Base-by-base conservation (phyloP, 108 stramenopile genomes). In the Cylindrotheca fusiformis region DNA sequence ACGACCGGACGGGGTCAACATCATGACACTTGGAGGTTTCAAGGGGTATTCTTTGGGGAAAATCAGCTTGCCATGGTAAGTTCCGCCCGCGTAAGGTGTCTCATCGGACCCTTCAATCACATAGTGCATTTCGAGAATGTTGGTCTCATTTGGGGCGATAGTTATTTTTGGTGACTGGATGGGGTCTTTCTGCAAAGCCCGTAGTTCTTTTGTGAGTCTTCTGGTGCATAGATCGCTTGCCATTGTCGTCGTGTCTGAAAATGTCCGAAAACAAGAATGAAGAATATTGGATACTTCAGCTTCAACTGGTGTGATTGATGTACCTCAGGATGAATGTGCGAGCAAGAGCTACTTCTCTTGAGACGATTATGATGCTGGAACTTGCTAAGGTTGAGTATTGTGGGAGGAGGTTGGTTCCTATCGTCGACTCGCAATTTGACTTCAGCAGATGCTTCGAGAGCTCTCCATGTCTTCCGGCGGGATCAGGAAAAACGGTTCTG, bases 61-160 rank as follows among this genome's bases (percentile, higher is more conserved):
- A 3, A 86, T 57, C 19, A 91, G 68, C 67, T 91, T 87, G 21
- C 90, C 91, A 31, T 80, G 77, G 65, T 92, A 91, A 52, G 82
- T 64, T 17, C 91, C 91, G 1, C 80, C 82, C 21, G 69, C 78
- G 79, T 94, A 97, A 24, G 90, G 88, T 10, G 90, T 79, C 56
- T 81, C 83, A 32, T 73, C 76, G 5, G 82, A 72, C 4, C 94
- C 94, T 58, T 95, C 92, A 32, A 99, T 87, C 48, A 99, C 96
- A 77, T 96, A 99, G 67, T 97, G 96, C 95, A 97, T 97, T 67
- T 94, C 89, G 47, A 91, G 70, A 31, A 95, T 86, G 63, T 95
- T 95, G 36, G 67, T 46, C 63, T 91, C 90, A 55, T 83, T 68
- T 32, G 93, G 90, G 27, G 65, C 57, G 18, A 89, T 86, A 17